A percentile compares a stretch with the other conserved stretches of the same genome.
Evolutionary conservation across 2,329 filamentous ascomycete species (phyloP).

Genomic region (Lasiodiplodia gonubiensis): DNA sequence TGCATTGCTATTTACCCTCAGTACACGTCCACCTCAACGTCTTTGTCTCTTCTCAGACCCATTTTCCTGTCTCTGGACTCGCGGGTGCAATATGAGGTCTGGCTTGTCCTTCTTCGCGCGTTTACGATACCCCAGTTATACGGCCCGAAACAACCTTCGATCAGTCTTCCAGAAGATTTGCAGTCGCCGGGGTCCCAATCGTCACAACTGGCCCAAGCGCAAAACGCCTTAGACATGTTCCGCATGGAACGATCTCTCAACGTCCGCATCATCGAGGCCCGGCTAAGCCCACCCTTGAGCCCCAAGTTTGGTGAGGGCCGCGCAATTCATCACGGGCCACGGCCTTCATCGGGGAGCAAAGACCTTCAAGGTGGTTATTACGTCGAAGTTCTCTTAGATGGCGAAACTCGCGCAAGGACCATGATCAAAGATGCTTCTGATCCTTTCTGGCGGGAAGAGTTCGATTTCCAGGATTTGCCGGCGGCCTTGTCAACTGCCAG

Average conservation of each 20-base stretch:
- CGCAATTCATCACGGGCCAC: constrained; percentile 26
- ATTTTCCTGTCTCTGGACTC: constrained; percentile 88
- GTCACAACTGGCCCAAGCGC: constrained; percentile 36
- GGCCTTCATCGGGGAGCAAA: constrained; percentile 40
- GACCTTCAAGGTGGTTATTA: constrained; percentile 68
- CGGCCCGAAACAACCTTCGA: constrained; percentile 63
- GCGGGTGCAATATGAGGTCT: constrained; percentile 91
- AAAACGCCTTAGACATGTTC: constrained; percentile 64
- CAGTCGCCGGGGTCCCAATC: constrained; percentile 39
- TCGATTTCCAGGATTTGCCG: constrained; percentile 76
- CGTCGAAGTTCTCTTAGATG: constrained; percentile 79
- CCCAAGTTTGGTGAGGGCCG: constrained; percentile 39
- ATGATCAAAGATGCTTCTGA: constrained; percentile 74
- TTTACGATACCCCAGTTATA: constrained; percentile 94
- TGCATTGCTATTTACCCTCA: constrained; percentile 96
- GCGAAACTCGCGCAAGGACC: constrained; percentile 77
- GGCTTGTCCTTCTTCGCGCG: constrained; percentile 89
- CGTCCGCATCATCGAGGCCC: constrained; percentile 67
- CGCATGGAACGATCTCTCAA: constrained; percentile 67
- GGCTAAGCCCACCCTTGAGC: constrained; percentile 52
- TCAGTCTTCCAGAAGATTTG: constrained; percentile 48
- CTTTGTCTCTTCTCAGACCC: constrained; percentile 79
- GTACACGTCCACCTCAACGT: constrained; percentile 76
- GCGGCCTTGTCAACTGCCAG: constrained; percentile 71
- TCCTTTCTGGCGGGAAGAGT: constrained; percentile 83